A percentile compares a stretch with the other conserved stretches of the same genome.
These are phyloP conservation scores for Russula abietina DNA, from an alignment of 768 basidiomycete genomes.

Conservation along the genomic window DNA sequence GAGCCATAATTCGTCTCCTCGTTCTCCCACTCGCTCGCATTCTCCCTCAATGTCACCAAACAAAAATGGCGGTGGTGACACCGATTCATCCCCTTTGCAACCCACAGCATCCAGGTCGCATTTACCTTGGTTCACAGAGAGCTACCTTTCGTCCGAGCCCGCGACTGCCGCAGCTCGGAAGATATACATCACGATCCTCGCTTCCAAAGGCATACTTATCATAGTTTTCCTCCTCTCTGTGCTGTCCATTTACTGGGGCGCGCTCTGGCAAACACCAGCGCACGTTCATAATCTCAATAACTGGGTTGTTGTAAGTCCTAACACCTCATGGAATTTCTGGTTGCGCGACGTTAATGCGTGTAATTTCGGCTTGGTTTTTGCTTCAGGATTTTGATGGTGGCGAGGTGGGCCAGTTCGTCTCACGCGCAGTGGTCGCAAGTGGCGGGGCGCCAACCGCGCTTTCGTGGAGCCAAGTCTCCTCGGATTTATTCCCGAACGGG, in stretches of 20 bases:
- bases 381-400: constrained; percentile 57
- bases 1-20: neutral
- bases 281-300: constrained; percentile 42
- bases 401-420: constrained; percentile 43
- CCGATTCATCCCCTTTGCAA: neutral
- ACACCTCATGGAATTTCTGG: neutral
- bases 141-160: constrained; percentile 21
- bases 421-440: constrained; percentile 33
- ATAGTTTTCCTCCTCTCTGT: constrained; percentile 42
- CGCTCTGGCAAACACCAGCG: constrained; percentile 41
- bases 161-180: constrained; percentile 30
- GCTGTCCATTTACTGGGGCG: constrained; percentile 57
- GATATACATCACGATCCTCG: constrained; percentile 39
- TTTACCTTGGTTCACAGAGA: constrained; percentile 24
- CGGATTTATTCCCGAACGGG: constrained; percentile 43
- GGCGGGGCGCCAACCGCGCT: constrained; percentile 33
- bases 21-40: neutral
- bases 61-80: neutral
- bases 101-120: neutral
- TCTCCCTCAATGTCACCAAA: neutral
- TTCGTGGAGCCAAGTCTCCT: constrained; percentile 41
- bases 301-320: constrained; percentile 48
- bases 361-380: neutral
- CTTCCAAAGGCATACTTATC: constrained; percentile 32
- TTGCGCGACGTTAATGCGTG: neutral